Evolutionary conservation across 192 early-diverging fungal species (phyloP).

Genomic region (Coemansia sp.): DNA sequence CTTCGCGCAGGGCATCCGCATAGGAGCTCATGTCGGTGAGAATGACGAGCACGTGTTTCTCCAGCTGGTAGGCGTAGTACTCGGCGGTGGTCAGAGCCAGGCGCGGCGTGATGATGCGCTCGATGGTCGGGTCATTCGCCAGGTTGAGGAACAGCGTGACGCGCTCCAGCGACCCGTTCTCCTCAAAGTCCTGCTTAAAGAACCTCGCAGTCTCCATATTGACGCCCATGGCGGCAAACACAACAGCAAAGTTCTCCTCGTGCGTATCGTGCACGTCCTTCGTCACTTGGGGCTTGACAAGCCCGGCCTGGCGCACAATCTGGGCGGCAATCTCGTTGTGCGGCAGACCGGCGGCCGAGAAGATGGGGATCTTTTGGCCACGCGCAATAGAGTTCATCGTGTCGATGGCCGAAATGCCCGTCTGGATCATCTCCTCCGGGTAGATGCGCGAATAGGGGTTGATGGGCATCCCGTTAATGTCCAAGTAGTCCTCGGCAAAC

Average conservation of each 20-base stretch:
- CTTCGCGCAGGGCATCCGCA: slow-evolving; percentile 98
- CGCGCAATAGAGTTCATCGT: slow-evolving; percentile 99
- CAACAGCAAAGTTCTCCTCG: slow-evolving; percentile 99
- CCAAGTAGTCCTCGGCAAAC: slow-evolving; percentile 98
- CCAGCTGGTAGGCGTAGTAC: slow-evolving; percentile 99
- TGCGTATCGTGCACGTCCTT: slow-evolving; percentile 96
- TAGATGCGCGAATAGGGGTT: slow-evolving; percentile 99
- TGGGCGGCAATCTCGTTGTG: slow-evolving; percentile 99
- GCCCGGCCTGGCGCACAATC: slow-evolving; percentile 98
- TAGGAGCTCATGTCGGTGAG: slow-evolving; percentile 99
- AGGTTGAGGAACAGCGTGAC: slow-evolving; percentile 99
- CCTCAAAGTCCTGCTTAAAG: slow-evolving; percentile 99
- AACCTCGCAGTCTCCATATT: slow-evolving; percentile 99
- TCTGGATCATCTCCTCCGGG: slow-evolving; percentile 99
- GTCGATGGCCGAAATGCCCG: slow-evolving; percentile 98
- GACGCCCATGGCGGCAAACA: slow-evolving; percentile 99
- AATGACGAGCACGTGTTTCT: slow-evolving; percentile 99
- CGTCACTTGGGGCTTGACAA: slow-evolving; percentile 85
- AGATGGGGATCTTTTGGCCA: slow-evolving; percentile 99
- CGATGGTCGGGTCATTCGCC: slow-evolving; percentile 99
- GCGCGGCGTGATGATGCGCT: slow-evolving; percentile 99
- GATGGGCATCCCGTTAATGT: slow-evolving; percentile 87
- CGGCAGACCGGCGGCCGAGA: slow-evolving; percentile 97
- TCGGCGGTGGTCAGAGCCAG: slow-evolving; percentile 98
- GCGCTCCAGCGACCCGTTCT: slow-evolving; percentile 98